A percentile compares a stretch with the other conserved stretches of the same genome.
Evolutionary conservation across 2,329 filamentous ascomycete genomes (phyloP).

Genomic region (Diaporthe velutina): DNA sequence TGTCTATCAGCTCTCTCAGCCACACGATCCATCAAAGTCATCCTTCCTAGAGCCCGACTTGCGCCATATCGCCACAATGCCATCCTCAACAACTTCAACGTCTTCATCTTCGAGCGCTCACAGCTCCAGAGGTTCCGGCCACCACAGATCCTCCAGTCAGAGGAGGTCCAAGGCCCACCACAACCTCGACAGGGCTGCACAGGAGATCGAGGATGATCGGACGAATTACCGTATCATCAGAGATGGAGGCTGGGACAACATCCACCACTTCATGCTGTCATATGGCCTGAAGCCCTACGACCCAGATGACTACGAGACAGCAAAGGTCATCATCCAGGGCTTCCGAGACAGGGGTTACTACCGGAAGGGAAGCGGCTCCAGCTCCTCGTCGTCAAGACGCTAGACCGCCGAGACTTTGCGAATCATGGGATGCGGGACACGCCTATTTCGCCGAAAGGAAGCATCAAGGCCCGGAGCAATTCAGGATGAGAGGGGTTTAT

Average conservation of each 20-base stretch:
- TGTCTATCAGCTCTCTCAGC: conserved; percentile 19
- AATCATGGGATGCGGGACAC: conserved; percentile 16
- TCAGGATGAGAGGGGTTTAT: neutral
- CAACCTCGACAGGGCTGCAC: conserved; percentile 38
- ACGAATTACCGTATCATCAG: conserved; percentile 40
- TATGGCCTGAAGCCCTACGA: conserved; percentile 40
- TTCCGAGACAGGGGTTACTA: conserved; percentile 39
- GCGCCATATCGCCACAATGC: conserved; percentile 20
- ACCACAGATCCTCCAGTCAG: conserved; percentile 32
- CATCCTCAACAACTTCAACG: conserved; percentile 37
- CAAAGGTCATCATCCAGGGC: conserved; percentile 40
- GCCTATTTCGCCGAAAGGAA: conserved; percentile 9
- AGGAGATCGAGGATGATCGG: conserved; percentile 37
- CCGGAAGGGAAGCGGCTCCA: conserved; percentile 33
- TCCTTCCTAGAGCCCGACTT: neutral
- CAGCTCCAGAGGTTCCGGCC: conserved; percentile 29
- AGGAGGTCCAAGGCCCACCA: conserved; percentile 39
- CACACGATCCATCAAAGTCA: conserved; percentile 1
- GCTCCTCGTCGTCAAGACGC: conserved; percentile 18
- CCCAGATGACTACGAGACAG: conserved; percentile 39
- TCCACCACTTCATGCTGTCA: conserved; percentile 40
- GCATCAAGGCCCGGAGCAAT: neutral
- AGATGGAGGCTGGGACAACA: conserved; percentile 39
- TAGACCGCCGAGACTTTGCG: neutral
- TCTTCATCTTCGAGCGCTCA: conserved; percentile 36